Evolutionary conservation across 495 filamentous ascomycete genomes (phyloP).

Genomic region (Hypoxylon intermedium): DNA sequence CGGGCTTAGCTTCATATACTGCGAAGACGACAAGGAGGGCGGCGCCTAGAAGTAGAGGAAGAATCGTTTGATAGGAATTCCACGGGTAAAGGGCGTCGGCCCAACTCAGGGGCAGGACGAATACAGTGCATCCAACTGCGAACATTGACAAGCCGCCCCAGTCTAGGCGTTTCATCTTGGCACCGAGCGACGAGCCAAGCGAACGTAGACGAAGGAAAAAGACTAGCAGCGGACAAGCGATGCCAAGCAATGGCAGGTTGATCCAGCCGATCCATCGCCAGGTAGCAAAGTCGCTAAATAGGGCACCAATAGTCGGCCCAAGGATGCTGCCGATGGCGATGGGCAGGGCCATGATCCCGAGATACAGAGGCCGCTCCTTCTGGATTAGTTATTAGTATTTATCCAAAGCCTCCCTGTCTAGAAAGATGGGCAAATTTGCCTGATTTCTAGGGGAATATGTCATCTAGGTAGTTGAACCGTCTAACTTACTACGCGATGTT

Average conservation of each 20-base stretch:
- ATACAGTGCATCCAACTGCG: conserved; percentile 37
- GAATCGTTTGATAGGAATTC: conserved; percentile 48
- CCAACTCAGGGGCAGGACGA: conserved; percentile 53
- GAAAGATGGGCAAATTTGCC: no score
- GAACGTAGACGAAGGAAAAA: conserved; percentile 46
- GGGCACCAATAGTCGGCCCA: conserved; percentile 46
- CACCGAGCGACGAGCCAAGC: conserved; percentile 27
- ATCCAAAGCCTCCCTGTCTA: no score
- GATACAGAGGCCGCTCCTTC: conserved; percentile 48
- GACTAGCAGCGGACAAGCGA: conserved; percentile 29
- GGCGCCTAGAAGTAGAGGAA: conserved; percentile 48
- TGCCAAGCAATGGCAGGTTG: conserved; percentile 46
- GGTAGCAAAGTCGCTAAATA: conserved; percentile 44
- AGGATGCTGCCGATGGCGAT: conserved; percentile 46
- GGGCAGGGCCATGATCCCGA: conserved; percentile 47
- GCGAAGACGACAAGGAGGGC: conserved; percentile 45
- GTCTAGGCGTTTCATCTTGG: conserved; percentile 44
- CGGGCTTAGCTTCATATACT: conserved; percentile 44
- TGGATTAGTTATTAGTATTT: no score
- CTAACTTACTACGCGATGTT: no score
- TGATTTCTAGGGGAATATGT: no score
- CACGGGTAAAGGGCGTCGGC: conserved; percentile 52
- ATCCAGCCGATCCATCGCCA: conserved; percentile 58
- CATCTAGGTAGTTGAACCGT: no score
- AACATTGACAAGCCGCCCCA: conserved; percentile 58